These are phyloP conservation scores for Tetradesmus lagerheimii DNA, from an alignment of 139 green algal species.

Conservation along the genomic window DNA sequence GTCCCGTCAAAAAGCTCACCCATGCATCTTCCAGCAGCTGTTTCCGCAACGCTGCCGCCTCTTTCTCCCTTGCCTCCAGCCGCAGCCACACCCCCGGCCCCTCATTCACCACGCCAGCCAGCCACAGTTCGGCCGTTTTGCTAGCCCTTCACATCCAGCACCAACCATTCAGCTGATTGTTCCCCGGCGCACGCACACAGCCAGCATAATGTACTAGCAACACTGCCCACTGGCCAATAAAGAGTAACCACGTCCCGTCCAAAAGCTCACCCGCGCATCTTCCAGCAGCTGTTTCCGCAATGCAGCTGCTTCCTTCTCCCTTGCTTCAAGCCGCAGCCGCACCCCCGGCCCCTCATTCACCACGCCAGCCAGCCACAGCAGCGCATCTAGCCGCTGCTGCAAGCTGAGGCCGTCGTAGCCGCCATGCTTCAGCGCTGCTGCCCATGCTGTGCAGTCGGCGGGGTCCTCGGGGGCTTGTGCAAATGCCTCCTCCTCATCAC, in stretches of 20 bases:
- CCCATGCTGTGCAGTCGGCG: slow-evolving; percentile 60
- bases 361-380: slow-evolving; percentile 72
- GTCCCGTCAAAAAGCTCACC: slow-evolving; percentile 47
- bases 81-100: slow-evolving; percentile 62
- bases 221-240: too few species aligned
- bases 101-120: slow-evolving; percentile 42
- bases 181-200: too few species aligned
- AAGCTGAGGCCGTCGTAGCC: slow-evolving; percentile 78
- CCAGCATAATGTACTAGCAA: too few species aligned
- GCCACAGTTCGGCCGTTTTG: too few species aligned
- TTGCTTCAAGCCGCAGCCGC: slow-evolving; percentile 66
- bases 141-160: too few species aligned
- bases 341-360: slow-evolving; percentile 69
- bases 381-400: slow-evolving; percentile 65
- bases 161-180: too few species aligned
- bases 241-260: not conserved
- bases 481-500: slow-evolving; percentile 28
- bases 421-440: slow-evolving; percentile 51
- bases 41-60: slow-evolving; percentile 64
- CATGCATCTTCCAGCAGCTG: slow-evolving; percentile 71
- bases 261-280: slow-evolving; percentile 66
- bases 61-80: slow-evolving; percentile 76
- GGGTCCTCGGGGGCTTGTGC: slow-evolving; percentile 10
- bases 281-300: slow-evolving; percentile 71
- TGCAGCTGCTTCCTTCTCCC: slow-evolving; percentile 64